A percentile compares a stretch with the other conserved stretches of the same genome.
phyloP scores from a whole-genome alignment of 441 rosid species.

The Codiaeum variegatum region DNA sequence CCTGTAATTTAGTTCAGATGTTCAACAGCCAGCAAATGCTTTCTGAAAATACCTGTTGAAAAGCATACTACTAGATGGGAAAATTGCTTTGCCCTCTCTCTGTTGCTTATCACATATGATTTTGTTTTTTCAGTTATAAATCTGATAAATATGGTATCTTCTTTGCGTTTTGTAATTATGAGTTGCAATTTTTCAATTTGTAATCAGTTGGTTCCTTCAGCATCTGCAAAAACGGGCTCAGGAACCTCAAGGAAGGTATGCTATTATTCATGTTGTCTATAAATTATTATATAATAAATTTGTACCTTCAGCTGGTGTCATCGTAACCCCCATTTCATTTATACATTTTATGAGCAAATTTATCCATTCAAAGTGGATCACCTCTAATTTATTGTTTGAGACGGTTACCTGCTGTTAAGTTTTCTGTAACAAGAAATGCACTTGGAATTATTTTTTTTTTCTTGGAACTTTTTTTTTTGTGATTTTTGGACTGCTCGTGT shows the following conservation, averaged over 20 bases:
- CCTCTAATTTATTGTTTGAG: not conserved
- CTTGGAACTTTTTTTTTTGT: not conserved
- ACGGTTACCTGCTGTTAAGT: not conserved
- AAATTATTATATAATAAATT: constrained; percentile 1
- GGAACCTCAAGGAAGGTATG: constrained; percentile 91
- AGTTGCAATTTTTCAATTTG: constrained; percentile 22
- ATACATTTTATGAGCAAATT: constrained; percentile 8
- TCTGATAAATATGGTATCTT: constrained; percentile 13
- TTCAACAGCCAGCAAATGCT: not conserved
- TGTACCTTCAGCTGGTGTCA: constrained; percentile 4
- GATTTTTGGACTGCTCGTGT: not conserved
- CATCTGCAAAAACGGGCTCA: constrained; percentile 63
- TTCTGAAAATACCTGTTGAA: not conserved
- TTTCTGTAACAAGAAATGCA: not conserved
- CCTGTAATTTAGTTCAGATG: not conserved
- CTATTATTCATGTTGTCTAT: constrained; percentile 18
- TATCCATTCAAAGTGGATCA: constrained; percentile 5
- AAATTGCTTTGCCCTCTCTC: not conserved
- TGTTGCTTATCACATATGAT: constrained; percentile 16
- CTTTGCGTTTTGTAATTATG: constrained; percentile 11
- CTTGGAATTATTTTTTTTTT: not conserved
- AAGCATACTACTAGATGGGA: not conserved
- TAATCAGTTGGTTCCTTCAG: constrained; percentile 68
- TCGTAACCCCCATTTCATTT: constrained; percentile 2
- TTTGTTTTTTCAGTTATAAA: constrained; percentile 16